Base-by-base conservation (phyloP, 2,329 filamentous ascomycete genomes). In the Aspergillus japonicus region DNA sequence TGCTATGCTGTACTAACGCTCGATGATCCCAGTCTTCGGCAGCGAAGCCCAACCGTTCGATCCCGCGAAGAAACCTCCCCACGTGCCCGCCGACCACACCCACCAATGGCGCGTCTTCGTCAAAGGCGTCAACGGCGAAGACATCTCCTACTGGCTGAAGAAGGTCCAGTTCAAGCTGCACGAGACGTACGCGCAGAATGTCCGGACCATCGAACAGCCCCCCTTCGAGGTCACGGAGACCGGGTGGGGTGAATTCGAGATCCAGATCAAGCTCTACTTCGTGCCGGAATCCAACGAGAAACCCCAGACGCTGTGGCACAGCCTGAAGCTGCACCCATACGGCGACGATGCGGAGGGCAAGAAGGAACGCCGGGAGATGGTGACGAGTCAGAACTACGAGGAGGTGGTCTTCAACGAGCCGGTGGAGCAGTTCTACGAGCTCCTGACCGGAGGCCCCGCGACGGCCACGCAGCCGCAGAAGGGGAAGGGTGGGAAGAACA, bases 81-180 rank as follows among this genome's bases (percentile, higher is more conserved):
- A 87, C 72, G 86, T 91, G 4, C 92, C 94, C 24, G 85, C 91
- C 62, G 93, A 96, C 76, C 95, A 99, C 81, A 98, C 94, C 33
- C 96, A 98, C 81, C 91, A 90, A 64, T 99, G 95, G 95, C 88
- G 90, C 71, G 91, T 98, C 64, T 98, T 96, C 75, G 91, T 99
- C 59, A 90, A 90, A 72, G 92, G 93, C 50, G 83, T 96, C 56
- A 92, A 96, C 69, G 91, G 91, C 74, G 90, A 91, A 61, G 91
- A 96, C 72, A 89, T 98, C 66, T 92, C 91, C 29, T 95, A 96
- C 77, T 99, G 95, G 92, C 84, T 98, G 66, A 91, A 94, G 60
- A 94, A 96, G 70, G 94, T 99, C 1, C 93, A 97, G 75, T 99
- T 99, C 80, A 98, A 98, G 77, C 86, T 99, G 16, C 94, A 97